Conservation (phyloP, 495 filamentous ascomycete genomes). For the Jackrogersella minutella region DNA sequence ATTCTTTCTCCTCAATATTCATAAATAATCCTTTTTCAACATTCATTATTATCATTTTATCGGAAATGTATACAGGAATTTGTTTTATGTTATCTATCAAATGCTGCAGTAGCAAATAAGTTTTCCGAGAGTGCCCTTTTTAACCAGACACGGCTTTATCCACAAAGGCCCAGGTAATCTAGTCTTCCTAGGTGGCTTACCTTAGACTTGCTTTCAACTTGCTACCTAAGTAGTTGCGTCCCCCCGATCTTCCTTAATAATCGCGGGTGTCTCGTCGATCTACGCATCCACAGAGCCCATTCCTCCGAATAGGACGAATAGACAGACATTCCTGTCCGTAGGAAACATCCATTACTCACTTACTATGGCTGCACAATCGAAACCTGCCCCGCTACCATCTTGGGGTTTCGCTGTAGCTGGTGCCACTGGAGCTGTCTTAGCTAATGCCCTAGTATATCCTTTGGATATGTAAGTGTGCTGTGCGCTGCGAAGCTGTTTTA, state of each 20-base stretch:
- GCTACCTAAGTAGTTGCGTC: not conserved
- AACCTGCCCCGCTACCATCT: slow-evolving; percentile 79
- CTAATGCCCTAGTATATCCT: slow-evolving; percentile 96
- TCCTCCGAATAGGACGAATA: not conserved
- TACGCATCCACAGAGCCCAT: slow-evolving; percentile 7
- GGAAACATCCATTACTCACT: slow-evolving; percentile 1
- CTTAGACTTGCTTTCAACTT: slow-evolving; percentile 1
- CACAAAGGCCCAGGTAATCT: slow-evolving; percentile 9
- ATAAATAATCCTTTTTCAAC: not conserved
- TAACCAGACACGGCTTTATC: slow-evolving; percentile 35
- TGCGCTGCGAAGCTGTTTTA: not conserved
- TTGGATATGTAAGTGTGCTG: slow-evolving; percentile 82
- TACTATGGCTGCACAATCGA: slow-evolving; percentile 81
- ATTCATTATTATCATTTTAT: not conserved
- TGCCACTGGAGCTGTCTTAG: slow-evolving; percentile 90
- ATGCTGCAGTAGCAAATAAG: slow-evolving; percentile 30
- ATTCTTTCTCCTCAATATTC: slow-evolving; percentile 7
- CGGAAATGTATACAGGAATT: slow-evolving; percentile 17
- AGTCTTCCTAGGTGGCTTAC: not conserved
- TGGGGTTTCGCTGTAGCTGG: slow-evolving; percentile 95
- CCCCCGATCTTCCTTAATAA: not conserved
- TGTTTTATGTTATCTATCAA: not conserved
- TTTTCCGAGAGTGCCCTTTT: slow-evolving; percentile 28
- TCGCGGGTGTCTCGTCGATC: not conserved
- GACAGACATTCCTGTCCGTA: not conserved